Base-by-base conservation (phyloP, 305 asterid species). In the Ilex paraguariensis region DNA sequence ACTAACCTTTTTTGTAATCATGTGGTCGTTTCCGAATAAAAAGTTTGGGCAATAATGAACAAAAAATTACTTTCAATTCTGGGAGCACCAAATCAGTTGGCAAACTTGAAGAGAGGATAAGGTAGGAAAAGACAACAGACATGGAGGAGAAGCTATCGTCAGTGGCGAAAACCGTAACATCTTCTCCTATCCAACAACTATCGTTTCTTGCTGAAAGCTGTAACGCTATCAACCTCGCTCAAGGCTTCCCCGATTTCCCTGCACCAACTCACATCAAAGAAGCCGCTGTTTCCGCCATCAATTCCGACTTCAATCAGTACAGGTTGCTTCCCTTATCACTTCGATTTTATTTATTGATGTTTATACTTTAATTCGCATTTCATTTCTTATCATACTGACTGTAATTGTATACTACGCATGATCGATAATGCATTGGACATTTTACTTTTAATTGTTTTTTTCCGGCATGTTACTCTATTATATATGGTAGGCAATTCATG, bases 231-330 rank as follows among this genome's bases (percentile, higher is more conserved):
- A 88, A 88, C 74, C 95, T 91, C 57, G 94, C 98, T 44, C 91
- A 83, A 75, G 98, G 98, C 21, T 86, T 86, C 66, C 98, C 98
- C 31, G 91, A 91, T 69, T 91, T 86, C 65, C 86, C 90, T 13
- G 95, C 98, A 0, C 94, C 95, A 17, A 21, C 61, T 0, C 77
- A 74, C 63, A 42, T 91, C 12, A 88, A 91, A 73, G 57, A 72
- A 39, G 96, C 96, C 42, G 98, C 96, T 72, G 75, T 84, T 68
- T 75, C 85, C 48, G 94, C 98, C 73, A 88, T 91, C 61, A 45
- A 63, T 70, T 83, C 91, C 66, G 95, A 91, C 80, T 81, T 84
- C 77, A 88, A 91, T 66, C 98, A 91, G 81, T 91, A 91, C 91
- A 88, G 96, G 97, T 90, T 48, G 32, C 0, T 54, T 11, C 1